phyloP scores from a whole-genome alignment of 768 basidiomycete genomes.

The Daedaleopsis nitida region DNA sequence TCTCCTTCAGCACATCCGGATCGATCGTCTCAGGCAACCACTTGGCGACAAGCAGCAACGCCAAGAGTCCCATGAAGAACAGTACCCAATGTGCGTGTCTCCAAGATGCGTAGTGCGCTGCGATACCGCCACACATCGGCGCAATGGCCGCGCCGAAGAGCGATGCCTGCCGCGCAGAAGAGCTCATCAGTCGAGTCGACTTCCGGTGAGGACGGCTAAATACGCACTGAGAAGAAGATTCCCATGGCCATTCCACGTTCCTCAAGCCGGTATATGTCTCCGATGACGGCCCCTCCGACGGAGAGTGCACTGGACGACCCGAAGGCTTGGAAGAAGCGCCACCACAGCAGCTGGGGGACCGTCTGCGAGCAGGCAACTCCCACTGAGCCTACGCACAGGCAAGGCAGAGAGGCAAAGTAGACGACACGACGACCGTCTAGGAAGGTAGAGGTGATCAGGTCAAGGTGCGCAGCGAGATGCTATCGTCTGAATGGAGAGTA shows the following conservation, averaged over 20 bases:
- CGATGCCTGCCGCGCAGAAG: constrained; percentile 38
- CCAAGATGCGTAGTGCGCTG: constrained; percentile 68
- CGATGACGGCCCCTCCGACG: constrained; percentile 60
- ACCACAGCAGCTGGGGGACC: constrained; percentile 53
- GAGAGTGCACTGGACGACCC: constrained; percentile 59
- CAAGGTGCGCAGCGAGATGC: too few species aligned
- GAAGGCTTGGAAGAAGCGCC: constrained; percentile 66
- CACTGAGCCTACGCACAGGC: constrained; percentile 58
- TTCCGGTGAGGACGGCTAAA: too few species aligned
- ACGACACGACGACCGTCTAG: constrained; percentile 66
- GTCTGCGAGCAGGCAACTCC: constrained; percentile 53
- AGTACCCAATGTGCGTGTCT: constrained; percentile 55
- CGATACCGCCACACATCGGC: constrained; percentile 57
- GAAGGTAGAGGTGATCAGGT: background rate
- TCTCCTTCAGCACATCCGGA: constrained; percentile 50
- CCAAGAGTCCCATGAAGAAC: constrained; percentile 41
- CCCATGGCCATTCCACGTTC: constrained; percentile 64
- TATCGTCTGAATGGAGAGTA: too few species aligned
- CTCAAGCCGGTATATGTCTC: constrained; percentile 67
- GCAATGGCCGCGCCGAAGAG: constrained; percentile 65
- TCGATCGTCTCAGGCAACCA: constrained; percentile 70
- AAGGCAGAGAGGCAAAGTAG: constrained; percentile 60
- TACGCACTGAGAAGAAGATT: constrained; percentile 44
- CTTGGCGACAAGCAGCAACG: constrained; percentile 41
- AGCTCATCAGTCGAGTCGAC: background rate